Percentiles rank a stretch among this genome's conserved stretches.
phyloP scores from a whole-genome alignment of 768 basidiomycete species.

The Podaxis sp. region DNA sequence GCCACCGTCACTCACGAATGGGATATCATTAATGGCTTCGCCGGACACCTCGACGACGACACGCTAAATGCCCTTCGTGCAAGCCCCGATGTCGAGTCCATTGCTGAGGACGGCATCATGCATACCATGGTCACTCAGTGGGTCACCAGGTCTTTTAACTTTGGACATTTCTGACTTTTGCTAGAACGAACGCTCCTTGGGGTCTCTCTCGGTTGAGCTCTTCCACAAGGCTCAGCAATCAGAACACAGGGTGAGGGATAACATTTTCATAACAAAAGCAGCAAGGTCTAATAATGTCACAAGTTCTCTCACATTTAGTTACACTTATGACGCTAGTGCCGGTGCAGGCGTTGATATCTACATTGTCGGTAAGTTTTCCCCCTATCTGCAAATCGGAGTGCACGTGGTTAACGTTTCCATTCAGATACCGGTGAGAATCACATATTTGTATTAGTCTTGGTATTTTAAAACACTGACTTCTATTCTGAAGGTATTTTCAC shows the following conservation, averaged over 20 bases:
- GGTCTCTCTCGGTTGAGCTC: slow-evolving; percentile 30
- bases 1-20: slow-evolving; percentile 21
- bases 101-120: slow-evolving; percentile 32
- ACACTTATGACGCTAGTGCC: slow-evolving; percentile 21
- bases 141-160: neutral
- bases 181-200: slow-evolving; percentile 23
- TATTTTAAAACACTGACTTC: neutral
- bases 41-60: slow-evolving; percentile 26
- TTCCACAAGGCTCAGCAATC: slow-evolving; percentile 17
- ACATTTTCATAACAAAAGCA: neutral
- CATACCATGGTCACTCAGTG: slow-evolving; percentile 25
- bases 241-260: slow-evolving; percentile 8
- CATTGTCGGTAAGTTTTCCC: slow-evolving; percentile 27
- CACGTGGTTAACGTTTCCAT: slow-evolving; percentile 2
- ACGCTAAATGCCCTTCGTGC: slow-evolving; percentile 26
- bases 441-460: neutral
- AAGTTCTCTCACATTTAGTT: slow-evolving; percentile 21
- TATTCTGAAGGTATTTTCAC: slow-evolving; percentile 22
- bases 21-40: slow-evolving; percentile 31
- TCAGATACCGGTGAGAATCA: slow-evolving; percentile 24
- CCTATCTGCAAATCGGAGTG: slow-evolving; percentile 14
- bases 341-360: slow-evolving; percentile 37
- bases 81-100: slow-evolving; percentile 25
- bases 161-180: neutral
- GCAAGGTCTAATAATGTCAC: neutral